Percentiles rank a stretch among this genome's conserved stretches.
phyloP scores from a whole-genome alignment of 768 basidiomycete species.

The Austroboletus festivus region DNA sequence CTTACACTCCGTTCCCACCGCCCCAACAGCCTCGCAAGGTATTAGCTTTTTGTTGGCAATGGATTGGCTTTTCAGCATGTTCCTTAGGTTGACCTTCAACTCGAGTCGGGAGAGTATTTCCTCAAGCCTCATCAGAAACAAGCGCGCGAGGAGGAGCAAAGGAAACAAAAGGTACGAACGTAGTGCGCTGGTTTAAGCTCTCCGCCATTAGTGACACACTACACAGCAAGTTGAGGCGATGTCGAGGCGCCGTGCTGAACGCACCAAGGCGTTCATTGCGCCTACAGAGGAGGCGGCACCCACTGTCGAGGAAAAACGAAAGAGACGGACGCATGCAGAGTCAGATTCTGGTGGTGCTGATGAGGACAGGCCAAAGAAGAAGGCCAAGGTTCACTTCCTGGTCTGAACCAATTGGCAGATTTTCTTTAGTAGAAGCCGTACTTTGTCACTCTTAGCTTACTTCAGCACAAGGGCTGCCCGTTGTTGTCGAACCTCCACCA shows the following conservation, averaged over 20 bases:
- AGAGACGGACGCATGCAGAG: conserved; percentile 47
- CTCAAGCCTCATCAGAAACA: conserved; percentile 89
- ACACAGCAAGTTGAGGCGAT: conserved; percentile 74
- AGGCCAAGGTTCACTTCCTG: conserved; percentile 20
- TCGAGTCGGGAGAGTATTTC: conserved; percentile 98
- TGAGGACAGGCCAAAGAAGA: conserved; percentile 40
- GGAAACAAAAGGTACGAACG: conserved; percentile 61
- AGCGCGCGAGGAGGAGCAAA: conserved; percentile 61
- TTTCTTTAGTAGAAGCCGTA: too few species aligned
- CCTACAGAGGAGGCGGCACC: conserved; percentile 75
- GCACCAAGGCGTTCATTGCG: conserved; percentile 85
- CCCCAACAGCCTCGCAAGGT: conserved; percentile 92
- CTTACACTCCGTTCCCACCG: conserved; percentile 98
- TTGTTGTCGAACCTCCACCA: conserved; percentile 32
- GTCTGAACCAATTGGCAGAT: too few species aligned
- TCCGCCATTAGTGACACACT: not conserved
- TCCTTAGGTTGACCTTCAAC: conserved; percentile 79
- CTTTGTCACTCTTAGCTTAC: too few species aligned
- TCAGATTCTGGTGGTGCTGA: conserved; percentile 34
- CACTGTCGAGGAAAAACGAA: conserved; percentile 76
- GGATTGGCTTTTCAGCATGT: conserved; percentile 5
- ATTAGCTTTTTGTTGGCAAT: conserved; percentile 6
- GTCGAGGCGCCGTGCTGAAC: conserved; percentile 68
- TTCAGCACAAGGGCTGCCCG: conserved; percentile 24
- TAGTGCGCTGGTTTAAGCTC: not conserved